phyloP scores from a whole-genome alignment of 2,329 filamentous ascomycete genomes.

The Paecilomyces fulvus region DNA sequence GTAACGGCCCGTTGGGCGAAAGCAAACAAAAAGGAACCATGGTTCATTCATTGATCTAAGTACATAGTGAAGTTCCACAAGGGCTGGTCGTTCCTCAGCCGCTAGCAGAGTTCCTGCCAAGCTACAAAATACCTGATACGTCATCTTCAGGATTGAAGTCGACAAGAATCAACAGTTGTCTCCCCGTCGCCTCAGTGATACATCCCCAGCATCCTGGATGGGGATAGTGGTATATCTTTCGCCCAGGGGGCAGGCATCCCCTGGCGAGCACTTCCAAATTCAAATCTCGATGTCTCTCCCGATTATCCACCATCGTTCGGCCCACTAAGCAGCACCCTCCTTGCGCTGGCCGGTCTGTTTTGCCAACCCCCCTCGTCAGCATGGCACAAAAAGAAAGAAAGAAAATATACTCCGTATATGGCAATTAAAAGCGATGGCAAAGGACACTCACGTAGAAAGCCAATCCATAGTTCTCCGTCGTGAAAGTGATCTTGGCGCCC shows the following conservation, averaged over 20 bases:
- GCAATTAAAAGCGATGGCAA: not conserved
- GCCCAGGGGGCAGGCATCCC: not conserved
- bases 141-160: not conserved
- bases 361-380: not conserved
- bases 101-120: not conserved
- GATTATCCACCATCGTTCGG: not conserved
- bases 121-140: not conserved
- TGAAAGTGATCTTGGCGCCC: conserved; percentile 58
- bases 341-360: conserved; percentile 18
- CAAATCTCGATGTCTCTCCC: not conserved
- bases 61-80: not conserved
- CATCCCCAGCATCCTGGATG: not conserved
- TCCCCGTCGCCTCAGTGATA: not conserved
- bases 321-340: conserved; percentile 14
- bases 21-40: not conserved
- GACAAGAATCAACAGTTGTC: not conserved
- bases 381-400: not conserved
- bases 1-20: not conserved
- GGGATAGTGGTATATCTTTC: not conserved
- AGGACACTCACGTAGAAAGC: conserved; percentile 45
- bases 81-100: not conserved
- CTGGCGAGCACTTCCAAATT: not conserved
- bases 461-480: conserved; percentile 51
- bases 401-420: not conserved
- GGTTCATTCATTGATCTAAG: not conserved